Evolutionary conservation across 2,329 filamentous ascomycete species (phyloP), one percentile per base, ranked within the genome.

Genomic region (Setomelanomma holmii): DNA sequence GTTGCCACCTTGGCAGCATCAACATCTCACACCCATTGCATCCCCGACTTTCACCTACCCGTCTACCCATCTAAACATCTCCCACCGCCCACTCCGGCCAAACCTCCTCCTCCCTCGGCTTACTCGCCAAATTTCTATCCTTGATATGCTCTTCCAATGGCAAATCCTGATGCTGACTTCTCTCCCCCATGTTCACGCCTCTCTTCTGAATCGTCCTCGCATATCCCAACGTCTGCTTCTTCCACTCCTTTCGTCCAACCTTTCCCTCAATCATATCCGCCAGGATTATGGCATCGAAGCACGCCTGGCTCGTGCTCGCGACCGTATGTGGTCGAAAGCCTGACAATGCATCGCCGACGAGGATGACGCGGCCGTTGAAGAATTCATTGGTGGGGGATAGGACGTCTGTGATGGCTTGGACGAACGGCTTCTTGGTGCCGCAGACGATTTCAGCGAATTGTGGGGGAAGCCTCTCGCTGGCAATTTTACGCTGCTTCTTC

Each of bases 281-380:
- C 12, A 81, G 53, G 4, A 67, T 68, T 57, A 78, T 61, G 4
- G 75, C 75, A 58, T 81, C 77, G 36, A 75, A 76, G 2, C 78
- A 79, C 4, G 78, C 78, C 56, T 82, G 79, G 21, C 78, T 76
- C 1, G 79, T 80, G 14, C 78, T 79, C 19, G 75, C 72, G 1
- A 74, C 80, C 3, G 77, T 73, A 52, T 82, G 79, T 5, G 80
- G 79, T 39, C 80, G 60, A 24, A 81, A 78, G 1, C 77, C 74
- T 0, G 78, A 75, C 17, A 81, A 60, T 0, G 79, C 76, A 60
- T 82, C 80, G 1, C 79, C 80, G 2, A 81, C 74, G 8, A 82
- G 57, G 14, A 81, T 47, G 2, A 81, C 68, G 20, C 72, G 76
- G 1, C 78, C 79, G 27, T 71, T 66, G 20, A 73, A 64, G 47